phyloP scores from a whole-genome alignment of 2,329 filamentous ascomycete genomes.

The Neofusicoccum ribis region DNA sequence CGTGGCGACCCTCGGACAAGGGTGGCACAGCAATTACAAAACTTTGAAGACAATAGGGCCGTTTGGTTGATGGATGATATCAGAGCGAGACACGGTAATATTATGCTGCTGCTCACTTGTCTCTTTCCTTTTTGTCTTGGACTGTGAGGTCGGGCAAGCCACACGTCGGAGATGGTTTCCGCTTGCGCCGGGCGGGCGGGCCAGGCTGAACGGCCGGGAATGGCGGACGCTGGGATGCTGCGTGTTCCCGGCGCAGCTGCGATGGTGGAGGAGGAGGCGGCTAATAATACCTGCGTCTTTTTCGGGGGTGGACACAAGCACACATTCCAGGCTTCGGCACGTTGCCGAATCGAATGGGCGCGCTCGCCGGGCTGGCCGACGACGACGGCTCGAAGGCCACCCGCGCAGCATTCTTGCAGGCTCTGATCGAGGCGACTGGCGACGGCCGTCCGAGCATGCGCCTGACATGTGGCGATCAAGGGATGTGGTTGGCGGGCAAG shows the following conservation, averaged over 20 bases:
- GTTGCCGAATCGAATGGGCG: not conserved
- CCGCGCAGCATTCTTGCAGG: not conserved
- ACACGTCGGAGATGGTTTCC: not conserved
- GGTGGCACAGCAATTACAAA: slow-evolving; percentile 18
- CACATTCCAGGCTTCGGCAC: slow-evolving; percentile 16
- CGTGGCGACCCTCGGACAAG: not conserved
- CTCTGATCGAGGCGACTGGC: not conserved
- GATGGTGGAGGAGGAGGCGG: not conserved
- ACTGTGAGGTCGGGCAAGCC: not conserved
- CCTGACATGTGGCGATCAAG: slow-evolving; percentile 9
- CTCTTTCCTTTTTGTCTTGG: slow-evolving; percentile 8
- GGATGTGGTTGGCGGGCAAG: slow-evolving; percentile 7
- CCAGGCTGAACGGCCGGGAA: not conserved
- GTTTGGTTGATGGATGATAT: slow-evolving; percentile 7
- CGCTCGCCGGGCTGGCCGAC: not conserved
- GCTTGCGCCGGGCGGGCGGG: not conserved
- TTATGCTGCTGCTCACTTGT: not conserved
- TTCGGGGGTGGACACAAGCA: slow-evolving; percentile 1
- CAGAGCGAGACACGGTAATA: slow-evolving; percentile 7
- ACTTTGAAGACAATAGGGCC: slow-evolving; percentile 12
- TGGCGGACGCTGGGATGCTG: not conserved
- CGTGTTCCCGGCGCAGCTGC: slow-evolving; percentile 4
- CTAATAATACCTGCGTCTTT: slow-evolving; percentile 16
- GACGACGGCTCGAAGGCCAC: not conserved
- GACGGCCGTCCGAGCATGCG: not conserved